Conservation (phyloP, 129 eudicot species). For the Kitagawia praeruptora region DNA sequence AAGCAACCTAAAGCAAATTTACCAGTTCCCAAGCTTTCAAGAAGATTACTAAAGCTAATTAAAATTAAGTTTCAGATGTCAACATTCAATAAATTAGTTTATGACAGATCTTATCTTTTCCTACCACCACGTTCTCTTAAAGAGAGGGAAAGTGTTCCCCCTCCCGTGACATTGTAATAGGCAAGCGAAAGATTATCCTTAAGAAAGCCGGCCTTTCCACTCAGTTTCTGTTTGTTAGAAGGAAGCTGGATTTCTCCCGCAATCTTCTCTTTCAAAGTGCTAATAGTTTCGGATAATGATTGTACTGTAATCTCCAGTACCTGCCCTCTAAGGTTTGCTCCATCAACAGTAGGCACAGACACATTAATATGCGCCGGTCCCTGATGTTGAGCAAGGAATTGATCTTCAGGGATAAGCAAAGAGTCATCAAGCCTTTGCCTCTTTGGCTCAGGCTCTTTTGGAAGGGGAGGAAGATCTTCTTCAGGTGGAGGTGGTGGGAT, state of each 20-base stretch:
- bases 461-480: conserved; percentile 87
- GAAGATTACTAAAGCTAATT: not conserved
- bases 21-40: not conserved
- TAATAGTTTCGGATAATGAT: conserved; percentile 41
- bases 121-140: conserved; percentile 59
- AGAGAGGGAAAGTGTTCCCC: conserved; percentile 36
- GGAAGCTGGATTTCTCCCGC: conserved; percentile 57
- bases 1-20: not conserved
- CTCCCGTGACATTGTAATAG: conserved; percentile 40
- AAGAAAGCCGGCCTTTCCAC: conserved; percentile 57
- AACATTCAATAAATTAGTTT: not conserved
- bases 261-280: conserved; percentile 49
- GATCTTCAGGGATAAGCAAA: conserved; percentile 80
- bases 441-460: conserved; percentile 87
- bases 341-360: conserved; percentile 70
- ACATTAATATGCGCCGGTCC: conserved; percentile 59
- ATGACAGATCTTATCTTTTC: not conserved
- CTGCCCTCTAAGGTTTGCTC: conserved; percentile 83
- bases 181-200: conserved; percentile 52
- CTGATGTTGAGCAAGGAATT: conserved; percentile 82
- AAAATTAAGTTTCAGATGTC: not conserved
- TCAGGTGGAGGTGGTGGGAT: conserved; percentile 81
- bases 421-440: conserved; percentile 79
- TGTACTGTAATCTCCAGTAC: conserved; percentile 38
- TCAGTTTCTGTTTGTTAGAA: conserved; percentile 51